Evolutionary conservation across 1,284 basidiomycete genomes (phyloP), one percentile per base, ranked within the genome.

Genomic region (Puccinia triticina): DNA sequence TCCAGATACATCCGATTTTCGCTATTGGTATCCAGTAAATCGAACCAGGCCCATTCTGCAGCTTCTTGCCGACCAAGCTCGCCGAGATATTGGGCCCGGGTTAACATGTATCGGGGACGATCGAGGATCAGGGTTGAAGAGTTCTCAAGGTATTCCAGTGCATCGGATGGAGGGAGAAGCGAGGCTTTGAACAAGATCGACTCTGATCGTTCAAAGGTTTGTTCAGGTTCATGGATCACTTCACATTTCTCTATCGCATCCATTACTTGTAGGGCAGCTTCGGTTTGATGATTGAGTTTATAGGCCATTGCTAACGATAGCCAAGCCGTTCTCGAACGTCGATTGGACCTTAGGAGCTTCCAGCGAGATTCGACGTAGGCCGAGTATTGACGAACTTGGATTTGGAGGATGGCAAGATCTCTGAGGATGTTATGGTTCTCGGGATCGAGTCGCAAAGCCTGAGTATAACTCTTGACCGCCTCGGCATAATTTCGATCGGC

Each of bases 381-480:
- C 67, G 93, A 91, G 87, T 92, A 98, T 78, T 93, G 89, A 57
- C 97, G 91, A n/a, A 96, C 90, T 85, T 98, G 95, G 0, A 94
- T 92, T 85, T 96, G 93, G 46, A 99, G 90, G 77, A 94, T 92
- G 5, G 95, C 94, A 0, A 94, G 91, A 87, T 99, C 97, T 75
- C 94, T 92, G 32, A 99, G 88, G 83, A 99, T 92, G 87, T 96
- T 98, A 85, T 96, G 88, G 87, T 98, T 98, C 86, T 96, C 94
- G 95, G 95, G 88, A 93, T 93, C 89, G 98, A 96, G 85, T 94
- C 94, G 84, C 91, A 90, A 84, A 96, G 89, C 97, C 85, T 95
- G 89, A 14, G 86, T 86, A 84, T 90, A 90, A 46, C 93, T 94
- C 86, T 94, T 94, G 86, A 95, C 89, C 0, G 94, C 93, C 86